phyloP scores from a whole-genome alignment of 2,329 filamentous ascomycete genomes.

The Nothopassalora personata region DNA sequence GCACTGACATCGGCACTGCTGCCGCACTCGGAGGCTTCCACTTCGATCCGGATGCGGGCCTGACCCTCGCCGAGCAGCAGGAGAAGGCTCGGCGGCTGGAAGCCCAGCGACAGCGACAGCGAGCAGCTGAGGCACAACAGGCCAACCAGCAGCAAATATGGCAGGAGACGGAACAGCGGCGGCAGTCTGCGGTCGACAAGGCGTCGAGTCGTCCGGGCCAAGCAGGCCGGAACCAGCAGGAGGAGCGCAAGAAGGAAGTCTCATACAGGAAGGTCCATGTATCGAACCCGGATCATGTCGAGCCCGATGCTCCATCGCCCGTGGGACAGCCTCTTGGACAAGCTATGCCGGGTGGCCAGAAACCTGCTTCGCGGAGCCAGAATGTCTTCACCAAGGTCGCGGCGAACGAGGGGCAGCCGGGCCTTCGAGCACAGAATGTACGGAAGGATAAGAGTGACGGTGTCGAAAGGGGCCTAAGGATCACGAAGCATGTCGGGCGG shows the following conservation, averaged over 20 bases:
- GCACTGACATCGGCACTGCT: slow-evolving; percentile 1
- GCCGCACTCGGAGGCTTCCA: slow-evolving; percentile 1
- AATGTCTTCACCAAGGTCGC: neutral
- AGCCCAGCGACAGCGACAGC: slow-evolving; percentile 17
- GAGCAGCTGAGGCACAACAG: slow-evolving; percentile 10
- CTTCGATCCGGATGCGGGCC: slow-evolving; percentile 21
- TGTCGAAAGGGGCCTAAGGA: neutral
- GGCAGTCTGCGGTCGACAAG: neutral
- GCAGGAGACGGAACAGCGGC: slow-evolving; percentile 10
- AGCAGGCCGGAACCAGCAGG: neutral
- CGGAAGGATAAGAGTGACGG: neutral
- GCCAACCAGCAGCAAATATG: slow-evolving; percentile 6
- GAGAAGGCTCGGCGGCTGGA: slow-evolving; percentile 12
- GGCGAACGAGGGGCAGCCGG: too few relatives aligned
- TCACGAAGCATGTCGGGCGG: neutral
- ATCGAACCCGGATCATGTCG: too few relatives aligned
- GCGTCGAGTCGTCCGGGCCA: neutral
- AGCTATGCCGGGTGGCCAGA: neutral
- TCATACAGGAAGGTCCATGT: neutral
- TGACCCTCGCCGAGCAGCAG: slow-evolving; percentile 21
- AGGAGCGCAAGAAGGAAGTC: neutral
- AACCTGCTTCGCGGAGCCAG: neutral
- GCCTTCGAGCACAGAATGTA: too few relatives aligned
- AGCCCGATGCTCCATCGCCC: neutral
- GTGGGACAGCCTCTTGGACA: neutral